Percentiles rank a stretch among this genome's conserved stretches.
These are phyloP conservation scores for Microcos paniculata DNA, from an alignment of 345 rosid genomes.

Conservation along the genomic window DNA sequence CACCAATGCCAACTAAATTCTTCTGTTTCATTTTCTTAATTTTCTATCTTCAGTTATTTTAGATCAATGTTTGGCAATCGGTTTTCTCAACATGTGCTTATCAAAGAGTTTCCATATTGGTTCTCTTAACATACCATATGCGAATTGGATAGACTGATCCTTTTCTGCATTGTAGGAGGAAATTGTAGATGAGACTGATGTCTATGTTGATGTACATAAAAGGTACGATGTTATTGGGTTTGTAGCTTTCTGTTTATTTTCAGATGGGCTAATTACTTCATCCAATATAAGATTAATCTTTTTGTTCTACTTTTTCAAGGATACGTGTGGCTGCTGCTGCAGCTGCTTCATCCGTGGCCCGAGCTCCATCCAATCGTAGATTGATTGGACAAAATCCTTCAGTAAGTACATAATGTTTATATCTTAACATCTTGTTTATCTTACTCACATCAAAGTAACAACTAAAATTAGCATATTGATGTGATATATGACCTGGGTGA, in stretches of 20 bases:
- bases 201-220: constrained; percentile 73
- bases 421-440: neutral
- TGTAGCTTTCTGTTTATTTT: neutral
- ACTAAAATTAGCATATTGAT: neutral
- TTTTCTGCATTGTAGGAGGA: constrained; percentile 53
- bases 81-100: neutral
- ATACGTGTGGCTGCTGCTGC: constrained; percentile 75
- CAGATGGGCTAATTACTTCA: neutral
- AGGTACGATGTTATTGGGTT: constrained; percentile 38
- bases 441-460: neutral
- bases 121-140: neutral
- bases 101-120: neutral
- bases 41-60: neutral
- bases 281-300: neutral
- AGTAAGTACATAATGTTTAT: constrained; percentile 29
- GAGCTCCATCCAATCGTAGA: constrained; percentile 46
- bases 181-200: constrained; percentile 81
- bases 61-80: neutral
- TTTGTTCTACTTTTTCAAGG: constrained; percentile 27
- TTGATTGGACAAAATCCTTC: constrained; percentile 33
- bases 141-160: constrained; percentile 12
- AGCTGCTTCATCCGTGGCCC: constrained; percentile 52
- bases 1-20: constrained; percentile 6
- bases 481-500: neutral
- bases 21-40: neutral